Evolutionary conservation across 441 rosid species (phyloP), one percentile per base, ranked within the genome.

Genomic region (Arabidopsis lyrata): DNA sequence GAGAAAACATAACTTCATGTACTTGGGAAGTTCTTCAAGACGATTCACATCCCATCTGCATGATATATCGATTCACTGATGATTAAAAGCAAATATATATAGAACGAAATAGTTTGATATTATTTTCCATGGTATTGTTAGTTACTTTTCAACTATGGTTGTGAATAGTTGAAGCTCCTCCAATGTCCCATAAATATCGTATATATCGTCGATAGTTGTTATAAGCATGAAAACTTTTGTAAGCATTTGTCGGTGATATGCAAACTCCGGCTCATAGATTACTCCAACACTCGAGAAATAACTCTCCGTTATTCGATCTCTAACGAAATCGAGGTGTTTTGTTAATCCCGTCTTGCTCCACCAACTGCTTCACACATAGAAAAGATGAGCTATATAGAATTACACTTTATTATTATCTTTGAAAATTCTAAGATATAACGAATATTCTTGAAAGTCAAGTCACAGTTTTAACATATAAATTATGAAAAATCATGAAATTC

Each of bases 161-260:
- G 82, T 78, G 60, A 83, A 83, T n/a, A 69, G 55, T 24, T 78
- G 53, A 4, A 81, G 80, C 63, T 83, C 84, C 6, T 81, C 78
- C 14, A 78, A n/a, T 18, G 74, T 78, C 14, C 81, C 84, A 45
- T 77, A 77, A 0, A 74, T 67, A 66, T 81, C 83, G 57, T 81
- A 79, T 16, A 79, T 53, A 56, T 81, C 83, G 16, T 83, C 83
- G 14, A 81, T 65, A 5, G 53, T 31, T 3, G 83, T 63, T 27
- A 77, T 56, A 0, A 74, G 39, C 27, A 76, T 4, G 57, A 20
- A 22, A 2, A 63, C 5, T 53, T 74, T 52, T 5, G 81, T 34
- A 0, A 41, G 13, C 44, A 72, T 63, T 35, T 68, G 61, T 49
- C 79, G 73, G 10, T 54, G 65, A 27, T 70, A 45, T 14, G 22